Evolutionary conservation across 345 rosid species (phyloP).

Genomic region (Nasturtium officinale): DNA sequence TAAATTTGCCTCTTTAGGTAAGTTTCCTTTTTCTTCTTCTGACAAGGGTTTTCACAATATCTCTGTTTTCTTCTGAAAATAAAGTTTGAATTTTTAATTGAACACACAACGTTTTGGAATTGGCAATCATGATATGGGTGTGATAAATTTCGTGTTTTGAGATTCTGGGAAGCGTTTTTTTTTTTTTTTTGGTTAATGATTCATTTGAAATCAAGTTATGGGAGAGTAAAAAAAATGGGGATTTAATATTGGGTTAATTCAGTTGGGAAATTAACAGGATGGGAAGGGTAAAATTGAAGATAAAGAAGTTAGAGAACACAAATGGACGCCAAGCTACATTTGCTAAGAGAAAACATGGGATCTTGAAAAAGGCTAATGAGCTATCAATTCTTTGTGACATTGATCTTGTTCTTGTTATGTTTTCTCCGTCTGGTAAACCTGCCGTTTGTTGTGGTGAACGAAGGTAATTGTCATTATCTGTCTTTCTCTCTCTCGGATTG

Average conservation of each 20-base stretch:
- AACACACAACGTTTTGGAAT: neutral
- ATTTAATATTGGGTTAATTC: neutral
- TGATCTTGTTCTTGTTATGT: constrained; percentile 80
- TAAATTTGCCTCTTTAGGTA: constrained; percentile 40
- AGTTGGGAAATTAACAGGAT: constrained; percentile 48
- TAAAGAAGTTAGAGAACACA: constrained; percentile 77
- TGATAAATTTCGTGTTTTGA: neutral
- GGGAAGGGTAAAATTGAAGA: constrained; percentile 92
- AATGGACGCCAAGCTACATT: constrained; percentile 70
- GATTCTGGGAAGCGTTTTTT: neutral
- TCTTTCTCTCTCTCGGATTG: neutral
- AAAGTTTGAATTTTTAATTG: too few relatives aligned
- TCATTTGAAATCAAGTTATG: neutral
- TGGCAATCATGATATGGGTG: constrained; percentile 8
- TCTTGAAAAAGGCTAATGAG: constrained; percentile 88
- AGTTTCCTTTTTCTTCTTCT: constrained; percentile 28
- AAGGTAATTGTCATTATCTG: constrained; percentile 47
- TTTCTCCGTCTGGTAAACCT: constrained; percentile 76
- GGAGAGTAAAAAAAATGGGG: neutral
- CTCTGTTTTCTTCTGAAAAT: constrained; percentile 13
- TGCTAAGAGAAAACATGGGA: constrained; percentile 76
- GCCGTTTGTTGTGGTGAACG: constrained; percentile 63
- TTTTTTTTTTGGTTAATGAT: constrained; percentile 7
- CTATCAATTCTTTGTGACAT: constrained; percentile 81
- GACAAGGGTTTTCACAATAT: constrained; percentile 32